Percentiles rank a stretch among this genome's conserved stretches.
phyloP scores from a whole-genome alignment of 1,139 yeast species.

The Suhomyces chickasaworum region DNA sequence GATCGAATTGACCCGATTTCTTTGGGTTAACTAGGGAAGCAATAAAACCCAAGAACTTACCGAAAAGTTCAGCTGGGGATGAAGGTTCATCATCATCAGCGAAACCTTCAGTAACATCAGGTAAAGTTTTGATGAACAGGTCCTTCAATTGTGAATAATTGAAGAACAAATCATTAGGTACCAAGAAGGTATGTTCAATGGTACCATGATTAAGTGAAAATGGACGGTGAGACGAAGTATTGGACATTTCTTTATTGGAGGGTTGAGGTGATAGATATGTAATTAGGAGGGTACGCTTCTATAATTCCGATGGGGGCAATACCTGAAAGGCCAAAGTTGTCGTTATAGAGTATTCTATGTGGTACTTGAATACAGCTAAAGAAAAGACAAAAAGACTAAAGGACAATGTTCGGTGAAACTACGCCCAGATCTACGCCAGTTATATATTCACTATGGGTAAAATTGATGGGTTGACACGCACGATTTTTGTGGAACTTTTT shows the following conservation, averaged over 20 bases:
- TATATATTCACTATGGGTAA: conserved; percentile 7
- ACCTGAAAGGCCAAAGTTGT: conserved; percentile 1
- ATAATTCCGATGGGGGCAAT: neutral
- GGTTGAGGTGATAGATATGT: conserved; percentile 1
- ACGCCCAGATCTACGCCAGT: conserved; percentile 5
- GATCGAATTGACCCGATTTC: conserved; percentile 52
- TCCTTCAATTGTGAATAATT: conserved; percentile 86
- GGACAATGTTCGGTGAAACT: neutral
- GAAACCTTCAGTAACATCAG: conserved; percentile 78
- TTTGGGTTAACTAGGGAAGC: conserved; percentile 57
- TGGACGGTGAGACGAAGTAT: conserved; percentile 51
- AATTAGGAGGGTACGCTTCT: neutral
- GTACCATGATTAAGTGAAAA: conserved; percentile 82
- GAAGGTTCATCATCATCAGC: conserved; percentile 90
- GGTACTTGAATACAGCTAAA: conserved; percentile 10
- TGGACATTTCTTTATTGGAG: conserved; percentile 21
- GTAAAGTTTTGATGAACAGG: conserved; percentile 76
- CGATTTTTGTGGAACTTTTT: conserved; percentile 8
- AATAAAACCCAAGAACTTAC: conserved; percentile 80
- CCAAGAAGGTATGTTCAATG: conserved; percentile 83
- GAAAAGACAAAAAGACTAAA: neutral
- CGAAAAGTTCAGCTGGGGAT: conserved; percentile 82
- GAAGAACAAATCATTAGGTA: conserved; percentile 79
- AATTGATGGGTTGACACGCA: conserved; percentile 14
- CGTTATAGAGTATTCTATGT: conserved; percentile 10